Conservation (phyloP, 257 asterid genomes). For the Nicotiana knightiana region DNA sequence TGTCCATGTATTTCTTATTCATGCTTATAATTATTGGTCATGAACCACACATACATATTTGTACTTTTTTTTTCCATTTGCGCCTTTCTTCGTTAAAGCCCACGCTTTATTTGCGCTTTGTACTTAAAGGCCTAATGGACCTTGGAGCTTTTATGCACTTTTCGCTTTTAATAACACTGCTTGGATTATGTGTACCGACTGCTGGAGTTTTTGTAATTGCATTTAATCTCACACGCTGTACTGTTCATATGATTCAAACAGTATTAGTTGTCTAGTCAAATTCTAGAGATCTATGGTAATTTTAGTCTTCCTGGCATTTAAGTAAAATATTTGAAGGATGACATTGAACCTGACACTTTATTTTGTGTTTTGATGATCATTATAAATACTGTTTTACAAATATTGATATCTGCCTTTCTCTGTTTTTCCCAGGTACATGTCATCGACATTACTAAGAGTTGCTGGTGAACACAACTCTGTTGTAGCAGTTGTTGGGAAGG, state of each 20-base stretch:
- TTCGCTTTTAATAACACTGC: too few relatives aligned
- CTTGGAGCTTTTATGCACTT: too few relatives aligned
- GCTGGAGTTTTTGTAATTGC: background rate
- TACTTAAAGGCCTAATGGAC: too few relatives aligned
- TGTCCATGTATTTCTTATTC: too few relatives aligned
- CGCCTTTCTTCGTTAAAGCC: too few relatives aligned
- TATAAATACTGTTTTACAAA: background rate
- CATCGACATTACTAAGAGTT: constrained; percentile 51
- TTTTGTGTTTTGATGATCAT: background rate
- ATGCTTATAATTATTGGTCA: too few relatives aligned
- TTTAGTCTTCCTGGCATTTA: background rate
- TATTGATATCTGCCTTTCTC: background rate
- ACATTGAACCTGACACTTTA: background rate
- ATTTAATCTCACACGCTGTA: background rate
- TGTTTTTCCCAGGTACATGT: constrained; percentile 61
- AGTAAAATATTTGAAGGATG: background rate
- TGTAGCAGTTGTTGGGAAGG: constrained; percentile 93
- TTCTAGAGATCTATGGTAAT: background rate
- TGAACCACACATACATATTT: too few relatives aligned
- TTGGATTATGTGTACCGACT: background rate
- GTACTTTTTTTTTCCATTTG: too few relatives aligned
- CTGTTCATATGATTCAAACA: background rate
- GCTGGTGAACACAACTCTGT: constrained; percentile 85
- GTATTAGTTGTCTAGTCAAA: background rate
- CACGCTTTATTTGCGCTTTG: too few relatives aligned